Percentiles rank a stretch among this genome's conserved stretches.
Evolutionary conservation across 768 basidiomycete species (phyloP).

Genomic region (Collybia sordida): DNA sequence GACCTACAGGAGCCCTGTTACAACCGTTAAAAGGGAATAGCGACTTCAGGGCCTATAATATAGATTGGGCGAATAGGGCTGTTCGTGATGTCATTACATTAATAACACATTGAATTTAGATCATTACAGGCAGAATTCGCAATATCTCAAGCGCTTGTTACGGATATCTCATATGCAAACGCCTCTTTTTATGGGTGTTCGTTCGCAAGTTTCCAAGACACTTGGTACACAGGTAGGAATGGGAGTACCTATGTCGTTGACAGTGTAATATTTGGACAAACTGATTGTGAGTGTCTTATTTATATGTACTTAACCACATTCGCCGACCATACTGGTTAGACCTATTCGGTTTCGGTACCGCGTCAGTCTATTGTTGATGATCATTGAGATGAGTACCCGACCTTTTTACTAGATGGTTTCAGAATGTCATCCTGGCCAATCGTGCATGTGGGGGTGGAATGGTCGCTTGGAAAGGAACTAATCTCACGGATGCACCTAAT

Average conservation of each 20-base stretch:
- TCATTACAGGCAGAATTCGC: slow-evolving; percentile 47
- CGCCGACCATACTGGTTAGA: slow-evolving; percentile 29
- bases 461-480: slow-evolving; percentile 63
- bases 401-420: slow-evolving; percentile 48
- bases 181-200: slow-evolving; percentile 67
- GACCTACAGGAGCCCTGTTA: slow-evolving; percentile 54
- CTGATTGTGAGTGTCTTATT: slow-evolving; percentile 48
- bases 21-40: slow-evolving; percentile 50
- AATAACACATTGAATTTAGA: background rate
- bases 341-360: slow-evolving; percentile 61
- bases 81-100: slow-evolving; percentile 31
- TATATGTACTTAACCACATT: background rate
- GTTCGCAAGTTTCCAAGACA: slow-evolving; percentile 64
- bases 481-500: slow-evolving; percentile 47
- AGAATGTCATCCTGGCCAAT: slow-evolving; percentile 56
- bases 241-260: slow-evolving; percentile 61
- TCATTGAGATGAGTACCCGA: background rate
- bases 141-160: slow-evolving; percentile 62
- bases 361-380: slow-evolving; percentile 30
- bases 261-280: slow-evolving; percentile 61
- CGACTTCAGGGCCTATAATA: slow-evolving; percentile 66
- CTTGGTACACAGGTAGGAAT: slow-evolving; percentile 62
- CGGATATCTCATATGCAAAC: slow-evolving; percentile 62
- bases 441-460: slow-evolving; percentile 67
- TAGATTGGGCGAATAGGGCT: slow-evolving; percentile 67